phyloP scores from a whole-genome alignment of 179 eudicot species.

The Patellifolia procumbens region DNA sequence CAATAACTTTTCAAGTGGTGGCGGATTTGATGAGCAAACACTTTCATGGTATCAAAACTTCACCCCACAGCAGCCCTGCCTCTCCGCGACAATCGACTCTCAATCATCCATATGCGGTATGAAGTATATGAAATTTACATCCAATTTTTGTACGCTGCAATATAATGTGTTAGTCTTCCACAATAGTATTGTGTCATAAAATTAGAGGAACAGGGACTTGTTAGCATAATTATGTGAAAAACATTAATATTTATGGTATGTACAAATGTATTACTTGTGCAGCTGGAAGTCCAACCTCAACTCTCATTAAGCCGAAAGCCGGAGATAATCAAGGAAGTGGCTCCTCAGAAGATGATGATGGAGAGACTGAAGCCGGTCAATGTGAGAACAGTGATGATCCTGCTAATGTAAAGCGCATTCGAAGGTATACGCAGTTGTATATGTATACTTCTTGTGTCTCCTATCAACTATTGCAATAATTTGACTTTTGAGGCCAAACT shows the following conservation, averaged over 20 bases:
- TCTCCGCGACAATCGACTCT: slow-evolving; percentile 61
- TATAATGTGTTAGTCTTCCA: background rate
- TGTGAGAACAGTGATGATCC: slow-evolving; percentile 70
- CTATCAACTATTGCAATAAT: too few species aligned
- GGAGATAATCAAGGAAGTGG: slow-evolving; percentile 66
- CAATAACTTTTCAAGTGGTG: slow-evolving; percentile 41
- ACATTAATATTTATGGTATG: background rate
- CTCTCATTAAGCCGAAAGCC: slow-evolving; percentile 43
- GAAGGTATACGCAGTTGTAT: slow-evolving; percentile 46
- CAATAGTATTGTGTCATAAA: background rate
- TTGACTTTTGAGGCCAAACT: too few species aligned
- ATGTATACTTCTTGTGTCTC: too few species aligned
- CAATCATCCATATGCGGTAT: slow-evolving; percentile 86
- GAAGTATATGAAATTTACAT: background rate
- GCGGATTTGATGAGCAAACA: slow-evolving; percentile 30
- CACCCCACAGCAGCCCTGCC: slow-evolving; percentile 38
- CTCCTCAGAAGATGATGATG: slow-evolving; percentile 84
- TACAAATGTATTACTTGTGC: background rate
- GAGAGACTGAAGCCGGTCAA: slow-evolving; percentile 67
- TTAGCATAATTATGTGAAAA: background rate
- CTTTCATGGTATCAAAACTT: slow-evolving; percentile 48
- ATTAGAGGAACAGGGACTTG: background rate
- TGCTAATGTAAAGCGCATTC: slow-evolving; percentile 50
- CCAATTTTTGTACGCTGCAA: background rate
- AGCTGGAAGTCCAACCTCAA: slow-evolving; percentile 78